Percentiles rank a stretch among this genome's conserved stretches.
Evolutionary conservation across 192 early-diverging fungal genomes (phyloP).

Genomic region (Coemansia sp.): DNA sequence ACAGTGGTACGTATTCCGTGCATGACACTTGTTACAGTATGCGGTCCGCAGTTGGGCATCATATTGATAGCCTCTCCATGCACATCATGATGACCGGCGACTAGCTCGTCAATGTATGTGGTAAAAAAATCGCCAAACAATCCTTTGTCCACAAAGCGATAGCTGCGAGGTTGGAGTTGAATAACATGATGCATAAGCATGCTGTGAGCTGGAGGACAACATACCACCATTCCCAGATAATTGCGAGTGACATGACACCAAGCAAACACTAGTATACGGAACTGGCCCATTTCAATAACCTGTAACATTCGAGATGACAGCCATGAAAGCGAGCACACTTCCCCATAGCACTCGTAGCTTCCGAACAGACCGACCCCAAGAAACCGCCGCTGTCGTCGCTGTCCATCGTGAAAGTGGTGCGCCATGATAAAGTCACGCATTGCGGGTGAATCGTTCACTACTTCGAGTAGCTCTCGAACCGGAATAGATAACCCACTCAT

Average conservation of each 20-base stretch:
- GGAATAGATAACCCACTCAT: slow-evolving; percentile 35
- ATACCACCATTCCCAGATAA: slow-evolving; percentile 42
- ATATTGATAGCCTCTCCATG: slow-evolving; percentile 23
- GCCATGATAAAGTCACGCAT: slow-evolving; percentile 49
- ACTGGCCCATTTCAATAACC: slow-evolving; percentile 24
- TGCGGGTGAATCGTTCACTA: slow-evolving; percentile 33
- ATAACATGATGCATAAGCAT: slow-evolving; percentile 44
- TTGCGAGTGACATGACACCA: slow-evolving; percentile 39
- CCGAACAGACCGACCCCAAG: slow-evolving; percentile 38
- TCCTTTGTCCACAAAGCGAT: slow-evolving; percentile 32
- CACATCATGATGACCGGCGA: slow-evolving; percentile 24
- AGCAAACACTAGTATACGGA: slow-evolving; percentile 40
- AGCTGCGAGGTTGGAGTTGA: slow-evolving; percentile 39
- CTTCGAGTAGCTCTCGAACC: slow-evolving; percentile 37
- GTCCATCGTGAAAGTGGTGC: slow-evolving; percentile 50
- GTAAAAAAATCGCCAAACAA: slow-evolving; percentile 44
- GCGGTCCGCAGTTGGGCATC: slow-evolving; percentile 43
- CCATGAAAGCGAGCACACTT: slow-evolving; percentile 44
- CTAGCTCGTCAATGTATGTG: slow-evolving; percentile 28
- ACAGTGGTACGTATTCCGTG: slow-evolving; percentile 41
- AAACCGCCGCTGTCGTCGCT: slow-evolving; percentile 28
- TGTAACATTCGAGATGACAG: slow-evolving; percentile 49
- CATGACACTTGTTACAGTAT: slow-evolving; percentile 20
- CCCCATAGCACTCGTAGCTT: slow-evolving; percentile 45
- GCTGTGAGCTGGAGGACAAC: slow-evolving; percentile 12